phyloP scores from a whole-genome alignment of 164 flowering plant species.

The Santalum album region DNA sequence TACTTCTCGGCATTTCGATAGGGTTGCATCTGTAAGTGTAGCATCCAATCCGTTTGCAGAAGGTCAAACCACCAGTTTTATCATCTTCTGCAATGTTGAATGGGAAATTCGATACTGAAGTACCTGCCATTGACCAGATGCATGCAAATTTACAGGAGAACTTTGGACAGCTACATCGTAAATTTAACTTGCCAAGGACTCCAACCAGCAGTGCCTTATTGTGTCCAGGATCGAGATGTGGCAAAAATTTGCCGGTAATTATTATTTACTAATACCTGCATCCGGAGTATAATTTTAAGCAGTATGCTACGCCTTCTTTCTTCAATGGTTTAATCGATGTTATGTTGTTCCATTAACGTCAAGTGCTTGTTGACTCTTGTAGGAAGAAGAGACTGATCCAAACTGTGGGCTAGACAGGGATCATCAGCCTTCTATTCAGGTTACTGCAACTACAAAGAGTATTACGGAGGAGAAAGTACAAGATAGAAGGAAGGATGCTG shows the following conservation, averaged over 20 bases:
- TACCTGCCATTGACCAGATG: constrained; percentile 11
- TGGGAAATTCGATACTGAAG: constrained; percentile 8
- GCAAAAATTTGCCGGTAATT: constrained; percentile 20
- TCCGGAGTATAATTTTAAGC: no score
- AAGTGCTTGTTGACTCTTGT: constrained; percentile 4
- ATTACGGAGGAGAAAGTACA: not conserved
- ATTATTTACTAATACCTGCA: not conserved
- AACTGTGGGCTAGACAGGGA: constrained; percentile 7
- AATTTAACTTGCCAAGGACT: constrained; percentile 12
- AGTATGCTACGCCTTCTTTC: no score
- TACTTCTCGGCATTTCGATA: constrained; percentile 15
- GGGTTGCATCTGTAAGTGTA: constrained; percentile 12
- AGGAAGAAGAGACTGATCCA: constrained; percentile 21
- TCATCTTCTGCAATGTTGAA: constrained; percentile 8
- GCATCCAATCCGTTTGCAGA: constrained; percentile 9
- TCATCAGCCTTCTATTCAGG: constrained; percentile 5
- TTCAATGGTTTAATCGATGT: no score
- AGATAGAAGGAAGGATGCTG: constrained; percentile 7
- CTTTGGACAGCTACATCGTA: constrained; percentile 5
- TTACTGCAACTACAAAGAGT: not conserved
- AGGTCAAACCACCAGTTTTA: constrained; percentile 6
- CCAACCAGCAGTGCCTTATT: constrained; percentile 9
- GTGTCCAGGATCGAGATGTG: constrained; percentile 16
- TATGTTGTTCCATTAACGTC: no score
- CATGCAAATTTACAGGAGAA: constrained; percentile 1